A percentile compares a stretch with the other conserved stretches of the same genome.
phyloP scores from a whole-genome alignment of 345 rosid species.

The Sonneratia alba region DNA sequence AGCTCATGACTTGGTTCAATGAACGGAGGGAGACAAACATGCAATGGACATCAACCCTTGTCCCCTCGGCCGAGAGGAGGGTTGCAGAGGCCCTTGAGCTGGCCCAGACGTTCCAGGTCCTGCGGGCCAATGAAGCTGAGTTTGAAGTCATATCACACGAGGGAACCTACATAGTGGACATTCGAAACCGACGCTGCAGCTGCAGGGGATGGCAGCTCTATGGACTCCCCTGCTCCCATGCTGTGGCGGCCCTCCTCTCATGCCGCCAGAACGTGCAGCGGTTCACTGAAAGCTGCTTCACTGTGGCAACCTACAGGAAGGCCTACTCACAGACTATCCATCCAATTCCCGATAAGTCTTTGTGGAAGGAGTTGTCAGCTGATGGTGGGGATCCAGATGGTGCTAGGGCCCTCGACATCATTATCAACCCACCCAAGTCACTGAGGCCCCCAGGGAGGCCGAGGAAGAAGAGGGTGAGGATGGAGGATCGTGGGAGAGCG shows the following conservation, averaged over 20 bases:
- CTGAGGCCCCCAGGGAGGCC: constrained; percentile 91
- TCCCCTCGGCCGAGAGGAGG: constrained; percentile 83
- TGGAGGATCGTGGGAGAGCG: constrained; percentile 82
- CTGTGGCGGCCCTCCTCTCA: constrained; percentile 91
- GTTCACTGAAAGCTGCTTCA: constrained; percentile 89
- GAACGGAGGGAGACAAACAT: constrained; percentile 85
- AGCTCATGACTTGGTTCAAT: constrained; percentile 97
- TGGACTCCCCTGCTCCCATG: constrained; percentile 94
- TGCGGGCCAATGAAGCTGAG: constrained; percentile 88
- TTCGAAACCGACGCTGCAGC: constrained; percentile 83
- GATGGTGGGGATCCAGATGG: constrained; percentile 50
- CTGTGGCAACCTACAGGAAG: constrained; percentile 86
- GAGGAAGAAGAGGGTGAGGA: constrained; percentile 83
- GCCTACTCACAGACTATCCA: constrained; percentile 93
- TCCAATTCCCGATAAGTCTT: constrained; percentile 86
- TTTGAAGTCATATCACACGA: constrained; percentile 93
- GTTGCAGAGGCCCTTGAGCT: constrained; percentile 84
- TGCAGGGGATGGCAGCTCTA: constrained; percentile 97
- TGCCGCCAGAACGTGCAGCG: constrained; percentile 98
- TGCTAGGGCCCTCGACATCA: constrained; percentile 29
- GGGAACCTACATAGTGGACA: constrained; percentile 82
- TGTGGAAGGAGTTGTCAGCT: constrained; percentile 65
- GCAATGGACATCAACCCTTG: constrained; percentile 94
- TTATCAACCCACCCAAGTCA: constrained; percentile 80
- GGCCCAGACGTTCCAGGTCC: constrained; percentile 83